These are phyloP conservation scores for Vitis cinerea DNA, from an alignment of 164 flowering plant species.

Conservation along the genomic window DNA sequence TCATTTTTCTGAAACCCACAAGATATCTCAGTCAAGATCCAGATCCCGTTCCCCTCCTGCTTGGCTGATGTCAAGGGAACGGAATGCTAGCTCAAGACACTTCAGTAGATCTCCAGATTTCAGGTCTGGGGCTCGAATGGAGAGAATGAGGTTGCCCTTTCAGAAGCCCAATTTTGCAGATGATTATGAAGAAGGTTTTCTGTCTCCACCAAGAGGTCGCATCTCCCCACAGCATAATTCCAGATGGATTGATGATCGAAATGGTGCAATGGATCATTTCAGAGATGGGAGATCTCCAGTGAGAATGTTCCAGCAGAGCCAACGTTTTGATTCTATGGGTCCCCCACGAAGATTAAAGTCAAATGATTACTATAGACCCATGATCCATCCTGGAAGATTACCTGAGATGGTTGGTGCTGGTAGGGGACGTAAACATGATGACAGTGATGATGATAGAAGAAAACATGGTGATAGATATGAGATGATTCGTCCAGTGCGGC, in stretches of 20 bases:
- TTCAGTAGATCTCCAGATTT: slow-evolving; percentile 28
- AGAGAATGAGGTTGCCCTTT: slow-evolving; percentile 29
- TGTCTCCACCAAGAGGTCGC: slow-evolving; percentile 23
- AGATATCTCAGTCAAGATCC: slow-evolving; percentile 28
- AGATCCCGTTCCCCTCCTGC: slow-evolving; percentile 28
- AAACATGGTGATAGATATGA: slow-evolving; percentile 18
- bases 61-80: slow-evolving; percentile 16
- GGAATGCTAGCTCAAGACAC: slow-evolving; percentile 16
- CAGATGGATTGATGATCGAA: slow-evolving; percentile 25
- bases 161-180: slow-evolving; percentile 22
- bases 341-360: slow-evolving; percentile 19
- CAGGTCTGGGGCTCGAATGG: slow-evolving; percentile 21
- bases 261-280: slow-evolving; percentile 10
- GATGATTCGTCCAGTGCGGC: slow-evolving; percentile 19
- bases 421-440: slow-evolving; percentile 16
- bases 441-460: slow-evolving; percentile 22
- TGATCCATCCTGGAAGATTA: slow-evolving; percentile 17
- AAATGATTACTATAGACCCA: slow-evolving; percentile 20
- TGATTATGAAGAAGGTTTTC: slow-evolving; percentile 19
- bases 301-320: slow-evolving; percentile 22
- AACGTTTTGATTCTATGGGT: slow-evolving; percentile 18
- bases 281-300: slow-evolving; percentile 32
- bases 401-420: slow-evolving; percentile 16
- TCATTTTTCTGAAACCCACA: slow-evolving; percentile 14
- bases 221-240: slow-evolving; percentile 22